These are phyloP conservation scores for Leccinum boreale DNA, from an alignment of 768 basidiomycete genomes.

Conservation along the genomic window DNA sequence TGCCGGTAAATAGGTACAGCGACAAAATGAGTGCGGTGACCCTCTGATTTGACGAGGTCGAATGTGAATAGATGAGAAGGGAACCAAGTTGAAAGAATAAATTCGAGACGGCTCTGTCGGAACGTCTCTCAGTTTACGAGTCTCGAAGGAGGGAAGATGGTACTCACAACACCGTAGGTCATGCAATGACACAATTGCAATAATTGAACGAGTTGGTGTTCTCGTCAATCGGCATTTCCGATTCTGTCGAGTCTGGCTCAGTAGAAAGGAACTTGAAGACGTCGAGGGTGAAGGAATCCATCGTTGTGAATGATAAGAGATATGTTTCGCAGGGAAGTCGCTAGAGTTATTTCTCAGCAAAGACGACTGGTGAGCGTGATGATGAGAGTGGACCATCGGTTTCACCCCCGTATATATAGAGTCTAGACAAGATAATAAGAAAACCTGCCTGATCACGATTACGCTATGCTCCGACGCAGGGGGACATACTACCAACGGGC, in stretches of 20 bases:
- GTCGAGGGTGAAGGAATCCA: conserved; percentile 17
- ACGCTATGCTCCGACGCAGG: background rate
- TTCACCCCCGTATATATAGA: conserved; percentile 11
- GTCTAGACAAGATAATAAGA: conserved; percentile 15
- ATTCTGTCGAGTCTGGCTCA: background rate
- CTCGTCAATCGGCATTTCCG: conserved; percentile 16
- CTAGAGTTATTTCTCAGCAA: background rate
- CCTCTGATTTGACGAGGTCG: background rate
- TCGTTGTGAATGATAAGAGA: conserved; percentile 4
- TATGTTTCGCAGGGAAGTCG: conserved; percentile 7
- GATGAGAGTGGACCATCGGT: background rate
- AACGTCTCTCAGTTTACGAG: background rate
- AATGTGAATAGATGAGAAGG: background rate
- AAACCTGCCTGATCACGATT: conserved; percentile 2
- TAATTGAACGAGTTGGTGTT: background rate
- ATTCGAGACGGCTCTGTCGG: background rate
- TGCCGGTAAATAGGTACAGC: background rate
- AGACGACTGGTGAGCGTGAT: conserved; percentile 7
- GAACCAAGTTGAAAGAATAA: background rate
- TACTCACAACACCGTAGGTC: conserved; percentile 14
- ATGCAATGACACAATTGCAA: conserved; percentile 18
- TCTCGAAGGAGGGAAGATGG: background rate
- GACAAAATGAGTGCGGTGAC: background rate
- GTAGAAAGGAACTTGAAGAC: background rate
- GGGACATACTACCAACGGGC: conserved; percentile 1